Evolutionary conservation across 1,139 yeast genomes (phyloP), one percentile per base, ranked within the genome.

Genomic region (Insectozyma bohioensis): DNA sequence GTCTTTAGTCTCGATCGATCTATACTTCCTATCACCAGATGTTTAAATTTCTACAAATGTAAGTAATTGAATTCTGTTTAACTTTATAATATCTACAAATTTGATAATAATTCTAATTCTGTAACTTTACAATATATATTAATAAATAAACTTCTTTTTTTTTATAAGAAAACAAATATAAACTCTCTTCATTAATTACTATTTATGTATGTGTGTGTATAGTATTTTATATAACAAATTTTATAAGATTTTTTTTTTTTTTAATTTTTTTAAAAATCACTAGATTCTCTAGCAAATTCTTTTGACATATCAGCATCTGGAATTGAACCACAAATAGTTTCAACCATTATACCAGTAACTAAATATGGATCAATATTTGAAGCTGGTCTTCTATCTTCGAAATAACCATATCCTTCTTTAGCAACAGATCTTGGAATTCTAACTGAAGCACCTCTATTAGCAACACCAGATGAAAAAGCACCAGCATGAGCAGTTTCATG

Each of bases 301-400:
- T 84, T 81, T 49, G 81, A 76, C 95, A 92, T 90, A 69, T 90
- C 95, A 60, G 95, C 96, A 58, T 86, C 95, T 41, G 94, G 90
- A 56, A 90, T 85, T 40, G 95, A 78, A 63, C 97, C 97, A 66
- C 94, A 85, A 50, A 92, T 81, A 54, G 97, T 90, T 76, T 92
- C 98, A 54, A 85, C 85, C 83, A 92, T 86, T 59, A 92, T 88
- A 75, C 97, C 98, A 39, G 97, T 88, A 48, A 92, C 97, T 67
- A 90, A 80, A 75, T 92, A 92, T 51, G 98, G 97, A 67, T 92
- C 98, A 56, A 92, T 92, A 82, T 92, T 92, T 45, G 97, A 90
- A 50, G 98, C 98, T 43, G 97, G 98, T 75, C 98, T 88, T 78
- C 98, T 87, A 73, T 92, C 98, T 78, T 92, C 98, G 56, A 92